Percentiles rank a stretch among this genome's conserved stretches.
These are phyloP conservation scores for Emmonsiellopsis sp. DNA, from an alignment of 2,329 filamentous ascomycete species.

Conservation along the genomic window DNA sequence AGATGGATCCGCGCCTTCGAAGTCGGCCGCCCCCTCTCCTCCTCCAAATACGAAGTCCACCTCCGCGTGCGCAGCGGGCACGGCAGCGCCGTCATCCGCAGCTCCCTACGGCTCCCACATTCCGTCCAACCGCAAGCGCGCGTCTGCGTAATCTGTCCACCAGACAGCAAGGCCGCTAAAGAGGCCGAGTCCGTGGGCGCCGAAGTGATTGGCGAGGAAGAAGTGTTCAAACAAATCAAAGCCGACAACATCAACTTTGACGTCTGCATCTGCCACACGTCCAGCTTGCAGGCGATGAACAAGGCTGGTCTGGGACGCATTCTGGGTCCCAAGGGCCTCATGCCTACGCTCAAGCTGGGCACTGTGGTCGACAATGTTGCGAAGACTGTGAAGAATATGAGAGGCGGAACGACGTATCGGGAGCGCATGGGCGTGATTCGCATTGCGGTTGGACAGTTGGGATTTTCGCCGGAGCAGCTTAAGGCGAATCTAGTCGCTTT, in stretches of 20 bases:
- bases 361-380: constrained; percentile 78
- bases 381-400: constrained; percentile 66
- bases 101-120: constrained; percentile 78
- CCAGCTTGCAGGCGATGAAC: constrained; percentile 66
- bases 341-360: constrained; percentile 81
- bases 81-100: constrained; percentile 78
- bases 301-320: constrained; percentile 73
- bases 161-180: constrained; percentile 62
- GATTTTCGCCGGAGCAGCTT: constrained; percentile 78
- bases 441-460: constrained; percentile 83
- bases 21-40: constrained; percentile 66
- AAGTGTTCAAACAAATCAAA: constrained; percentile 70
- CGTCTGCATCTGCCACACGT: constrained; percentile 72
- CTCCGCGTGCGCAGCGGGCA: constrained; percentile 74
- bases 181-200: constrained; percentile 73
- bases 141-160: constrained; percentile 86
- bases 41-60: constrained; percentile 79
- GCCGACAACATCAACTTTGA: constrained; percentile 78
- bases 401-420: constrained; percentile 76
- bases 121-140: constrained; percentile 80
- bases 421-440: constrained; percentile 77
- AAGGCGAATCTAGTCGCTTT: constrained; percentile 73
- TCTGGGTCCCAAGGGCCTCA: constrained; percentile 79
- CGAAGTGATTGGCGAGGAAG: constrained; percentile 72
- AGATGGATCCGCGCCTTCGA: constrained; percentile 89